phyloP scores from a whole-genome alignment of 2,329 filamentous ascomycete species.

The Peltaster fructicola region DNA sequence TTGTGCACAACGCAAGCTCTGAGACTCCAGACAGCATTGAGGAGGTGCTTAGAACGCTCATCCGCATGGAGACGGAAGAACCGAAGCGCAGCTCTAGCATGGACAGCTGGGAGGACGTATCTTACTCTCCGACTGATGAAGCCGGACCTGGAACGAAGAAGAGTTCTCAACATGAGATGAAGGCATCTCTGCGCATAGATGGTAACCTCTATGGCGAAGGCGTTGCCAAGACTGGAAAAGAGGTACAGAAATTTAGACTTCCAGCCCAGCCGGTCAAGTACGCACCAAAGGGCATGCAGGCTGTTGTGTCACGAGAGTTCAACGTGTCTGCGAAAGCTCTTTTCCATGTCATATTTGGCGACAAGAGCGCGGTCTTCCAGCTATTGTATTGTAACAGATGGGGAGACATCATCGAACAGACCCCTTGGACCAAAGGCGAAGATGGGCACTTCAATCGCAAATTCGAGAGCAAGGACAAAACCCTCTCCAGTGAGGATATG shows the following conservation, averaged over 20 bases:
- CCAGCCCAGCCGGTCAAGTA: conserved; percentile 68
- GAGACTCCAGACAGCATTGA: conserved; percentile 52
- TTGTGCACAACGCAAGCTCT: conserved; percentile 64
- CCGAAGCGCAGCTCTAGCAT: conserved; percentile 50
- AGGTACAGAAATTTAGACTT: conserved; percentile 58
- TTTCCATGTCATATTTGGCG: conserved; percentile 91
- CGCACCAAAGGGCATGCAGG: conserved; percentile 63
- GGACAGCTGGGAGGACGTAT: conserved; percentile 84
- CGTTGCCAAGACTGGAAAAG: conserved; percentile 23
- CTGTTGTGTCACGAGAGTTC: conserved; percentile 64
- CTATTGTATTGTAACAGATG: conserved; percentile 71
- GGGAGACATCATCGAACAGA: conserved; percentile 63
- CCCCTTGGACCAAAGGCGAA: conserved; percentile 62
- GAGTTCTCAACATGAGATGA: conserved; percentile 32
- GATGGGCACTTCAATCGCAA: conserved; percentile 38
- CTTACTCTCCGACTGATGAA: conserved; percentile 21
- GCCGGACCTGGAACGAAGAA: conserved; percentile 28
- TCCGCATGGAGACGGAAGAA: conserved; percentile 51
- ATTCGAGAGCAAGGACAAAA: conserved; percentile 34
- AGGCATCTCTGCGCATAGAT: conserved; percentile 43
- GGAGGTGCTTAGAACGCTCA: conserved; percentile 51
- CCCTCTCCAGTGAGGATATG: conserved; percentile 46
- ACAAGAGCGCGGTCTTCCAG: conserved; percentile 88
- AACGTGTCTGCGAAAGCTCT: conserved; percentile 85
- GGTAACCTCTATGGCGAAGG: conserved; percentile 38